Evolutionary conservation across 495 filamentous ascomycete species (phyloP).

Genomic region (Penicillium paradoxum): DNA sequence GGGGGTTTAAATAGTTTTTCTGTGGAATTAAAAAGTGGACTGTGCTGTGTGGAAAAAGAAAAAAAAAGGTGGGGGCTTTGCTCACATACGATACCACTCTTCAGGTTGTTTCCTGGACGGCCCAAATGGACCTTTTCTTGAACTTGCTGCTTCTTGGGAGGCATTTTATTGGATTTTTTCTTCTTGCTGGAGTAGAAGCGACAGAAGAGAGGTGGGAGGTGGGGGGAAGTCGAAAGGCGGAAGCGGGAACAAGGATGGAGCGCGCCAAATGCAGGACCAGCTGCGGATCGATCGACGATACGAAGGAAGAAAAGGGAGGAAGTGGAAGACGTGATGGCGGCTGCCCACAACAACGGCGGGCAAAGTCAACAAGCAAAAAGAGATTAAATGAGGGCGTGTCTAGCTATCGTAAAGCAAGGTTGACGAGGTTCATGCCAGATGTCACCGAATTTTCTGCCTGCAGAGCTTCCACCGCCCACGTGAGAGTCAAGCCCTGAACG

Average conservation of each 20-base stretch:
- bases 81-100: conserved; percentile 97
- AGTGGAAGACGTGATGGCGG: conserved; percentile 38
- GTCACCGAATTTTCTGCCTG: conserved; percentile 29
- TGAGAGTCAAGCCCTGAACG: conserved; percentile 21
- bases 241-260: conserved; percentile 23
- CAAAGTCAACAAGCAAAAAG: conserved; percentile 15
- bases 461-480: conserved; percentile 21
- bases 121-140: conserved; percentile 66
- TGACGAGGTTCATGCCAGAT: conserved; percentile 3
- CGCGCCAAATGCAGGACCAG: conserved; percentile 46
- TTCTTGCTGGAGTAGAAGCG: conserved; percentile 43
- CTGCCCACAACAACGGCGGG: conserved; percentile 29
- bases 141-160: conserved; percentile 50
- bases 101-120: conserved; percentile 95
- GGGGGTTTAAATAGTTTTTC: conserved; percentile 27
- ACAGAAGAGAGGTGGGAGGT: conserved; percentile 31
- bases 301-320: conserved; percentile 28
- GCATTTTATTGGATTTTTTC: conserved; percentile 49
- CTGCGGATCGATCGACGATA: conserved; percentile 42
- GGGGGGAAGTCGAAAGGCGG: conserved; percentile 29
- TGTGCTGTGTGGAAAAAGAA: conserved; percentile 31
- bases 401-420: background rate
- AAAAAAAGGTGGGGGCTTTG: conserved; percentile 38
- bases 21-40: conserved; percentile 35
- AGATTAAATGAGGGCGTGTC: conserved; percentile 8